These are phyloP conservation scores for Linaria vulgaris DNA, from an alignment of 257 asterid genomes.

Conservation along the genomic window DNA sequence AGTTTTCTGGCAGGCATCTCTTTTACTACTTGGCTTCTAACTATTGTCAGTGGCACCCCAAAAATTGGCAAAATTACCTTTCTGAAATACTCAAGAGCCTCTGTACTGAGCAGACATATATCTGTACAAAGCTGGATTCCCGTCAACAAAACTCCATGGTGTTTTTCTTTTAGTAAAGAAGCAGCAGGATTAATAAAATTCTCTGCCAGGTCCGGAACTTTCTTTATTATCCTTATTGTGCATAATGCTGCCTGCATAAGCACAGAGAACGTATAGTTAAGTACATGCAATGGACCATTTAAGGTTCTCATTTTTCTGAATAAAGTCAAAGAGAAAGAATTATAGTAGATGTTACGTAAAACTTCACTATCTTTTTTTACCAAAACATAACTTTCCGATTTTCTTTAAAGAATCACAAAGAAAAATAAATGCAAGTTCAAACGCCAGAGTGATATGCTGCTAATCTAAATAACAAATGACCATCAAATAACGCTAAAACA, in stretches of 20 bases:
- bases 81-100: conserved; percentile 86
- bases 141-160: conserved; percentile 91
- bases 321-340: background rate
- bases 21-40: conserved; percentile 22
- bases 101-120: conserved; percentile 77
- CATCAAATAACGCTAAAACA: background rate
- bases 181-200: conserved; percentile 81
- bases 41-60: conserved; percentile 11
- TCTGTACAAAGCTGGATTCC: conserved; percentile 92
- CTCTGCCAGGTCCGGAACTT: conserved; percentile 98
- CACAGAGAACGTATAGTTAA: conserved; percentile 19
- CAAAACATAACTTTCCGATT: conserved; percentile 8
- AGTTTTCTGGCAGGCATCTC: conserved; percentile 14
- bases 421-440: background rate
- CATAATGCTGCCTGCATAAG: conserved; percentile 88
- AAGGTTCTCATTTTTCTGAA: conserved; percentile 14
- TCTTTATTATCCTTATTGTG: conserved; percentile 86
- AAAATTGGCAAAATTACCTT: conserved; percentile 46
- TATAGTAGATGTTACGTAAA: conserved; percentile 14
- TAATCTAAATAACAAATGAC: conserved; percentile 8
- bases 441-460: conserved; percentile 7
- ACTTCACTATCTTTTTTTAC: conserved; percentile 2
- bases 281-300: conserved; percentile 16
- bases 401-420: conserved; percentile 6
- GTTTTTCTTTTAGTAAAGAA: conserved; percentile 86